Conservation (phyloP, 2,329 filamentous ascomycete species). For the Calonectria naviculata region DNA sequence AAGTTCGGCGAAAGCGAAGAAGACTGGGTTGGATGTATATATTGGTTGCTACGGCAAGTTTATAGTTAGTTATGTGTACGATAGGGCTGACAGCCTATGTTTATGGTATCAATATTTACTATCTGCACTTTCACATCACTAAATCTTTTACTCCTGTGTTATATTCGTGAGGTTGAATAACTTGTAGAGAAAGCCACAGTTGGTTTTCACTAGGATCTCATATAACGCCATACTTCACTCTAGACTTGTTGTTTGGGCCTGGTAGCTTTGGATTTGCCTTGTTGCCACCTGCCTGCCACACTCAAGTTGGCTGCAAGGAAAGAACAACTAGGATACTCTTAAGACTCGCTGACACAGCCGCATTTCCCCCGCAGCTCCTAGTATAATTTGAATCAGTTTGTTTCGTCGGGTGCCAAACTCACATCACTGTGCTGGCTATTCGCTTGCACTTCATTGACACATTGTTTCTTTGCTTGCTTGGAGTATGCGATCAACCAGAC, state of each 20-base stretch:
- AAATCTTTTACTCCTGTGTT: background rate
- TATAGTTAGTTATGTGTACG: constrained; percentile 25
- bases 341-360: background rate
- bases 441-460: background rate
- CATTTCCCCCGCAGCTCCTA: too few species aligned
- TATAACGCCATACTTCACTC: too few species aligned
- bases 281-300: background rate
- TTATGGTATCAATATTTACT: constrained; percentile 21
- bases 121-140: background rate
- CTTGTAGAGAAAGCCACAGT: too few species aligned
- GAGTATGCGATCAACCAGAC: background rate
- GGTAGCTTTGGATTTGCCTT: background rate
- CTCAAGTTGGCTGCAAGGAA: background rate
- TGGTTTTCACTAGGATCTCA: too few species aligned
- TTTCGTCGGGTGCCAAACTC: background rate
- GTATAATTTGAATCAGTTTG: background rate
- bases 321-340: background rate
- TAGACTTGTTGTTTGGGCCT: background rate
- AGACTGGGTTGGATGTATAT: constrained; percentile 25
- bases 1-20: background rate
- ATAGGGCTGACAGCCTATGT: constrained; percentile 13
- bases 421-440: background rate
- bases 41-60: constrained; percentile 10
- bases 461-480: background rate
- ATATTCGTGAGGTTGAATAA: too few species aligned